Conservation (phyloP, 257 asterid species). For the Ligustrum vulgare region DNA sequence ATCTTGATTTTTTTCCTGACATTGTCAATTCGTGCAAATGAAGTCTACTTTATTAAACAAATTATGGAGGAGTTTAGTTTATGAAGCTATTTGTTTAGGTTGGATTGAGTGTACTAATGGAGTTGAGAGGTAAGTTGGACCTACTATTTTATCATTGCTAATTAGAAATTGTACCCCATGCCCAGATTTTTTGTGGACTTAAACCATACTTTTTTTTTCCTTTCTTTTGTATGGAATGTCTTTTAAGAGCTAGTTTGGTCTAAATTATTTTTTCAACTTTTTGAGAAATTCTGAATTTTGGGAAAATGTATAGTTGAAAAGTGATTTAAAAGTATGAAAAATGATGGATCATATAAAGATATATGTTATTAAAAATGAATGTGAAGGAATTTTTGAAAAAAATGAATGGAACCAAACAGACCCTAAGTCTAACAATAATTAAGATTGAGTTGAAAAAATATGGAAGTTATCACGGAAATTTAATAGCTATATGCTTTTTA, state of each 20-base stretch:
- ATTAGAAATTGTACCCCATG: slow-evolving; percentile 4
- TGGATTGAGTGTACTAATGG: slow-evolving; percentile 20
- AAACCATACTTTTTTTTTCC: neutral
- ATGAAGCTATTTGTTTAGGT: slow-evolving; percentile 9
- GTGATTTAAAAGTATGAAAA: too few species aligned
- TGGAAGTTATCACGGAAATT: neutral
- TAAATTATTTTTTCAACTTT: too few species aligned
- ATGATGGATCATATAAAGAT: too few species aligned
- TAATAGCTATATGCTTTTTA: neutral
- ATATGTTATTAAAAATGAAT: too few species aligned
- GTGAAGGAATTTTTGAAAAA: too few species aligned
- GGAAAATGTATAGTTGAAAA: too few species aligned
- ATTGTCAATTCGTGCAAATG: neutral
- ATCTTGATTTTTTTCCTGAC: neutral
- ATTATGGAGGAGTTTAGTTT: neutral
- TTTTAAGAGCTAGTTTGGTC: too few species aligned
- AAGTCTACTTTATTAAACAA: neutral
- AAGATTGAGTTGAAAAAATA: neutral
- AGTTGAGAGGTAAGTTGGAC: slow-evolving; percentile 39
- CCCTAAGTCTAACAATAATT: neutral
- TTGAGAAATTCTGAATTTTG: too few species aligned
- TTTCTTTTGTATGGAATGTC: neutral
- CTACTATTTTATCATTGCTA: slow-evolving; percentile 26
- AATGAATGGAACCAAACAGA: too few species aligned
- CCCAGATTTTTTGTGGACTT: neutral